A percentile compares a stretch with the other conserved stretches of the same genome.
Conservation (phyloP, 805 yeast species). For the Suhomyces faveliae region DNA sequence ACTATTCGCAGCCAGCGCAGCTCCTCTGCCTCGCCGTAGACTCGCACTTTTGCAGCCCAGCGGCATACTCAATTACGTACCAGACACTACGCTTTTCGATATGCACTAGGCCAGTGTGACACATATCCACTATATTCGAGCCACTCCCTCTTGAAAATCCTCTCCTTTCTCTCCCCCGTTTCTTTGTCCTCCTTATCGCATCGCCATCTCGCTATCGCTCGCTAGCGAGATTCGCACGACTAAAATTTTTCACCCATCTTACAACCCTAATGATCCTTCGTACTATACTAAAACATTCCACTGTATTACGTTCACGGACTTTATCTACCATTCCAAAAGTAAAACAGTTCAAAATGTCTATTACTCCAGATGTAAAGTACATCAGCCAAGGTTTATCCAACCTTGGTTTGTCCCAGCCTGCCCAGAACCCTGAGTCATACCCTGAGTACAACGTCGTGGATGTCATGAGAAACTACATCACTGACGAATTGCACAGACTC, state of each 20-base stretch:
- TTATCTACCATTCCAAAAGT: background rate
- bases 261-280: background rate
- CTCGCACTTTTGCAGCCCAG: too few relatives aligned
- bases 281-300: too few relatives aligned
- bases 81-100: too few relatives aligned
- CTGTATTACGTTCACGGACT: background rate
- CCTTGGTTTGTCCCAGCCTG: conserved; percentile 44
- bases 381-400: conserved; percentile 34
- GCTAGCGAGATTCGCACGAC: background rate
- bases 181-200: too few relatives aligned
- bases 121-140: too few relatives aligned
- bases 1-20: too few relatives aligned
- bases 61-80: too few relatives aligned
- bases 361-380: conserved; percentile 9
- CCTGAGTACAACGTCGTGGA: conserved; percentile 84
- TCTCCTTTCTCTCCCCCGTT: too few relatives aligned
- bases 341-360: background rate
- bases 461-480: conserved; percentile 83
- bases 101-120: too few relatives aligned
- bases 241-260: background rate
- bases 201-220: background rate
- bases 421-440: conserved; percentile 52
- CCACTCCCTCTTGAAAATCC: too few relatives aligned
- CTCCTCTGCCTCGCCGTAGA: too few relatives aligned
- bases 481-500: conserved; percentile 70